A percentile compares a stretch with the other conserved stretches of the same genome.
phyloP scores from a whole-genome alignment of 768 basidiomycete species.

The Imleria badia region DNA sequence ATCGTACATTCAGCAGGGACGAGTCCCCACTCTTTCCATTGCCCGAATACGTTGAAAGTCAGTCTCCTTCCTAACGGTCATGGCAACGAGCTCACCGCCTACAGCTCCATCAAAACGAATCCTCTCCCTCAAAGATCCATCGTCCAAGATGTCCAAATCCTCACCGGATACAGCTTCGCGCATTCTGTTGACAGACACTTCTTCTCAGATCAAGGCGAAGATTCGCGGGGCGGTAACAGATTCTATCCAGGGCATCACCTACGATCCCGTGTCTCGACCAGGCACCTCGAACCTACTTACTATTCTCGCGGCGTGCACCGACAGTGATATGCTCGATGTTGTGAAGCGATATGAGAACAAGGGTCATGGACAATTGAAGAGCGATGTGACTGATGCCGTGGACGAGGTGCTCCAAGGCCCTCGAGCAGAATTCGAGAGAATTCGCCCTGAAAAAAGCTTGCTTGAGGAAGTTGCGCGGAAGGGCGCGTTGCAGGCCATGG shows the following conservation, averaged over 20 bases:
- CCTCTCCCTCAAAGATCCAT: slow-evolving; percentile 82
- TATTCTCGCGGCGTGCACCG: slow-evolving; percentile 75
- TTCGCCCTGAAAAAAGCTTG: slow-evolving; percentile 60
- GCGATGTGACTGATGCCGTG: slow-evolving; percentile 70
- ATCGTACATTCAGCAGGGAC: slow-evolving; percentile 55
- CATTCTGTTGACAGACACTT: slow-evolving; percentile 80
- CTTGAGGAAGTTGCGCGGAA: slow-evolving; percentile 58
- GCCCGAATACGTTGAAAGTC: slow-evolving; percentile 74
- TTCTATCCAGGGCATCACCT: slow-evolving; percentile 70
- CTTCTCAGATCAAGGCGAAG: slow-evolving; percentile 61
- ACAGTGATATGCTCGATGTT: slow-evolving; percentile 43
- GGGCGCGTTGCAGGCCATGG: slow-evolving; percentile 64
- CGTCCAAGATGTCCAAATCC: slow-evolving; percentile 95
- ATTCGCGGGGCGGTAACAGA: slow-evolving; percentile 86
- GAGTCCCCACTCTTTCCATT: slow-evolving; percentile 61
- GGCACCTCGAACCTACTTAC: slow-evolving; percentile 65
- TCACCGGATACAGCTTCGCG: slow-evolving; percentile 75
- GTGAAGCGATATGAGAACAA: slow-evolving; percentile 51
- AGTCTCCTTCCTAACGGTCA: slow-evolving; percentile 25
- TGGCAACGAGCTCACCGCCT: neutral
- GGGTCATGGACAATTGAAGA: slow-evolving; percentile 71
- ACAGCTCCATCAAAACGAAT: slow-evolving; percentile 79
- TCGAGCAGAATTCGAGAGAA: slow-evolving; percentile 63
- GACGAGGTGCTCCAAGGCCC: slow-evolving; percentile 65
- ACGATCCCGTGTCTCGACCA: slow-evolving; percentile 76